A percentile compares a stretch with the other conserved stretches of the same genome.
phyloP scores from a whole-genome alignment of 495 filamentous ascomycete species.

The Aspergillus bertholletiae region DNA sequence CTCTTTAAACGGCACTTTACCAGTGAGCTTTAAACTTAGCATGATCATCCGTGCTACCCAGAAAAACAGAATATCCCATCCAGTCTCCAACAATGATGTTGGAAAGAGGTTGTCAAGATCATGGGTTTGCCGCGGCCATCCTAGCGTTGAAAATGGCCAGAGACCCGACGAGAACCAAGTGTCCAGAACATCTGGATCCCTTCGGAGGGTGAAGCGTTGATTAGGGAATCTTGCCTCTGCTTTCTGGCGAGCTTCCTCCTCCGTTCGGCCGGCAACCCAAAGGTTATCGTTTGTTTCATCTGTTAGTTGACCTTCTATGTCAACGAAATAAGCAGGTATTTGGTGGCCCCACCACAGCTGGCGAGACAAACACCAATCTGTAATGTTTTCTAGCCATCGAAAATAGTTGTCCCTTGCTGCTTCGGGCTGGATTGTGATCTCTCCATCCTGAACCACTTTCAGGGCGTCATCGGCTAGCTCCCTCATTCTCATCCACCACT shows the following conservation, averaged over 20 bases:
- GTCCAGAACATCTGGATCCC: conserved; percentile 73
- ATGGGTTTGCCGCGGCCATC: conserved; percentile 69
- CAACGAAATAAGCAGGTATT: conserved; percentile 68
- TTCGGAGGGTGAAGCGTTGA: conserved; percentile 62
- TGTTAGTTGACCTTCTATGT: conserved; percentile 59
- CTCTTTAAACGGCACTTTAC: conserved; percentile 72
- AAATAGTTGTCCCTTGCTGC: conserved; percentile 66
- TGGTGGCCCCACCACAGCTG: conserved; percentile 89
- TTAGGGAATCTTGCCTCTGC: conserved; percentile 65
- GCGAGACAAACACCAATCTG: conserved; percentile 79
- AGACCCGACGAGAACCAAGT: conserved; percentile 82
- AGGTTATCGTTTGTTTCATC: conserved; percentile 50
- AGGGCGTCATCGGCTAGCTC: conserved; percentile 56
- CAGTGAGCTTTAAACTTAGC: conserved; percentile 72
- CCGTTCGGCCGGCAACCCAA: conserved; percentile 68
- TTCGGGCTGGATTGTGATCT: conserved; percentile 70
- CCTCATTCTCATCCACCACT: conserved; percentile 74
- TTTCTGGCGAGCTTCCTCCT: conserved; percentile 61
- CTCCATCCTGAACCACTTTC: conserved; percentile 61
- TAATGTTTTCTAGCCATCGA: conserved; percentile 68
- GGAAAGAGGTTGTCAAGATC: conserved; percentile 70
- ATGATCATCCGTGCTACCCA: conserved; percentile 86
- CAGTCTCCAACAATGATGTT: conserved; percentile 72
- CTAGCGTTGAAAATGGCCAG: conserved; percentile 79
- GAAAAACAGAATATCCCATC: conserved; percentile 89